Evolutionary conservation across 768 basidiomycete species (phyloP).

Genomic region (Russula lepida): DNA sequence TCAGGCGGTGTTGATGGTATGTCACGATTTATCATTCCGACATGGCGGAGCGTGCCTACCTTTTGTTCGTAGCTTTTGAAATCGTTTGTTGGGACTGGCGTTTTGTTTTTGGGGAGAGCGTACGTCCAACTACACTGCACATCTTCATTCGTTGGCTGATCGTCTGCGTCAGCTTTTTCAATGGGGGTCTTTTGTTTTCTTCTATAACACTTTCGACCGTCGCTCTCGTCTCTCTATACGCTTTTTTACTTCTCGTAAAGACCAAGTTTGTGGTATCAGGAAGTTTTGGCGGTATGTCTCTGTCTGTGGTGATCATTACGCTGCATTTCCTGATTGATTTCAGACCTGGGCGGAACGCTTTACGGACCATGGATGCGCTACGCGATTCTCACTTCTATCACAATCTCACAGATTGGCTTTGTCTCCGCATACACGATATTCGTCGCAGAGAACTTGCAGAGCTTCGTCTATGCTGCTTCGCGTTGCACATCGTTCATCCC

Average conservation of each 20-base stretch:
- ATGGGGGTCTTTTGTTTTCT: slow-evolving; percentile 92
- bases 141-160: background rate
- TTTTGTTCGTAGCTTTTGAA: slow-evolving; percentile 62
- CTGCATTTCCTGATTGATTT: background rate
- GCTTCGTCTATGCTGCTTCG: slow-evolving; percentile 76
- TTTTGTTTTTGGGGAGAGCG: slow-evolving; percentile 94
- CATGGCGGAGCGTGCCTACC: background rate
- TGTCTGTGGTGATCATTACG: background rate
- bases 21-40: slow-evolving; percentile 21
- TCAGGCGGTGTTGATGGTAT: slow-evolving; percentile 89
- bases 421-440: slow-evolving; percentile 92
- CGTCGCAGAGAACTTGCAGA: slow-evolving; percentile 86
- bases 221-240: slow-evolving; percentile 81
- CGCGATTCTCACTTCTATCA: slow-evolving; percentile 78
- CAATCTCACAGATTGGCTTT: slow-evolving; percentile 85
- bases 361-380: slow-evolving; percentile 94
- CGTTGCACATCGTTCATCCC: slow-evolving; percentile 60
- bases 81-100: slow-evolving; percentile 91
- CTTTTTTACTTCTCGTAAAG: slow-evolving; percentile 84
- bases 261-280: slow-evolving; percentile 86
- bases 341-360: slow-evolving; percentile 87
- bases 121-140: slow-evolving; percentile 32
- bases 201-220: slow-evolving; percentile 66
- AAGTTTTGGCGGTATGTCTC: slow-evolving; percentile 74
- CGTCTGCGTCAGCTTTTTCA: slow-evolving; percentile 61